Base-by-base conservation (phyloP, 1,284 basidiomycete genomes). In the Afroboletus lepidellus region DNA sequence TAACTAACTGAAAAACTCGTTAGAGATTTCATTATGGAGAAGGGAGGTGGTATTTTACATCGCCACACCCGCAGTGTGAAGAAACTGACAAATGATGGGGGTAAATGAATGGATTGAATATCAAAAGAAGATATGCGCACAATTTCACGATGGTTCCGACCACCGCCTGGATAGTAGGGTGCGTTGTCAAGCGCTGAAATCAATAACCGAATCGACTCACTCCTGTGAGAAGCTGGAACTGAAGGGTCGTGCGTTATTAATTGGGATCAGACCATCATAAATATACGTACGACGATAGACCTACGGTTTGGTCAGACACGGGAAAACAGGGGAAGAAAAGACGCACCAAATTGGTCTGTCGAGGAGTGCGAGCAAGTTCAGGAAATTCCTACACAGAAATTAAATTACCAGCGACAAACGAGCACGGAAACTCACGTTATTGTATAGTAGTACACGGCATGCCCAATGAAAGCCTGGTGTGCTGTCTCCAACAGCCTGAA, bases 61-160 rank as follows among this genome's bases (percentile, higher is more conserved):
- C 84, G 71, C 83, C 83, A 87, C 44, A 88, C 84, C 32, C 85
- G 78, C 59, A 85, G 67, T 1, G 74, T 78, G 55, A 86, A 87
- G 53, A 78, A 78, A 25, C 85, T 87, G 41, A 1, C 46, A 21
- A 15, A 20, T 1, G n/a, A 32, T n/a, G 30, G 24, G 13, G 27
- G 51, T 37, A 29, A 46, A 33, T 5, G 30, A 20, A 8, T 24
- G 11, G 18, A 47, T 2, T 30, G 21, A n/a, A 20, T 3, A n/a
- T n/a, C 8, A 5, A 39, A 44, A 48, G n/a, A 48, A 8, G 8
- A 20, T 50, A 46, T 45, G 72, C 81, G 54, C 56, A 87, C 84
- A 70, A 65, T 66, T 85, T 87, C 34, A 87, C 84, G 37, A 85
- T 72, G 8, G 72, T 65, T n/a, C 83, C 84, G 18, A 79, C 78